Conservation (phyloP, 306 rosid genomes). For the Bauhinia variegata region DNA sequence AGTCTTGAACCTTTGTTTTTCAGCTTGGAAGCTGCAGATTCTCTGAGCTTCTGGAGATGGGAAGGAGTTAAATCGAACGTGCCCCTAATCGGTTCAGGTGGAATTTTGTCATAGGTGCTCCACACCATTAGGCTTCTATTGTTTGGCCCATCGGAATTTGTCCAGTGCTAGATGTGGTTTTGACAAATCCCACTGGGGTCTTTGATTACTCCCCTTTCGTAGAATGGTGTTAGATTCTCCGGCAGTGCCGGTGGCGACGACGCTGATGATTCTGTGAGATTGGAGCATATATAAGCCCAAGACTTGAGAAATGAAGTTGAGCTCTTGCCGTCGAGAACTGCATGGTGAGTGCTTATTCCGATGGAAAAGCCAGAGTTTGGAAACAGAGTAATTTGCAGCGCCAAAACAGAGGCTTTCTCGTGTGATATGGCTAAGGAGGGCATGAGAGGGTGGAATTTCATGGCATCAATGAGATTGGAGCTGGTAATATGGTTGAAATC, state of each 20-base stretch:
- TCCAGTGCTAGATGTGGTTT: slow-evolving; percentile 20
- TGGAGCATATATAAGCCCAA: slow-evolving; percentile 39
- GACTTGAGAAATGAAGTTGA: slow-evolving; percentile 38
- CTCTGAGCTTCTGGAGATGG: slow-evolving; percentile 7
- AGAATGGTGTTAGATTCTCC: slow-evolving; percentile 38
- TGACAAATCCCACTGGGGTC: slow-evolving; percentile 32
- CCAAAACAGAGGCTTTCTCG: slow-evolving; percentile 16
- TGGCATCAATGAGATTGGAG: slow-evolving; percentile 5
- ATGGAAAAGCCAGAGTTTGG: slow-evolving; percentile 40
- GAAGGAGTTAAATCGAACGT: slow-evolving; percentile 27
- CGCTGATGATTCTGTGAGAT: neutral
- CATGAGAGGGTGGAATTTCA: slow-evolving; percentile 35
- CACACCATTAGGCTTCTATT: neutral
- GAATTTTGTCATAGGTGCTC: neutral
- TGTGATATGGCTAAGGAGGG: slow-evolving; percentile 30
- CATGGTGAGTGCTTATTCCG: slow-evolving; percentile 42
- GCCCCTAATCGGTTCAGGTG: slow-evolving; percentile 6
- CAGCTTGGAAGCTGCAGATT: neutral
- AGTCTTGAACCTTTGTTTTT: neutral
- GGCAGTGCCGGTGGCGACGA: neutral
- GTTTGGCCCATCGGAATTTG: neutral
- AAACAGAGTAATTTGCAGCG: slow-evolving; percentile 47
- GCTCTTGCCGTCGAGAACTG: slow-evolving; percentile 38
- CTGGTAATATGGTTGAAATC: slow-evolving; percentile 34
- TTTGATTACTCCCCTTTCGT: slow-evolving; percentile 27